Evolutionary conservation across 768 basidiomycete species (phyloP), one percentile per base, ranked within the genome.

Genomic region (Podaxis mareebaensis): DNA sequence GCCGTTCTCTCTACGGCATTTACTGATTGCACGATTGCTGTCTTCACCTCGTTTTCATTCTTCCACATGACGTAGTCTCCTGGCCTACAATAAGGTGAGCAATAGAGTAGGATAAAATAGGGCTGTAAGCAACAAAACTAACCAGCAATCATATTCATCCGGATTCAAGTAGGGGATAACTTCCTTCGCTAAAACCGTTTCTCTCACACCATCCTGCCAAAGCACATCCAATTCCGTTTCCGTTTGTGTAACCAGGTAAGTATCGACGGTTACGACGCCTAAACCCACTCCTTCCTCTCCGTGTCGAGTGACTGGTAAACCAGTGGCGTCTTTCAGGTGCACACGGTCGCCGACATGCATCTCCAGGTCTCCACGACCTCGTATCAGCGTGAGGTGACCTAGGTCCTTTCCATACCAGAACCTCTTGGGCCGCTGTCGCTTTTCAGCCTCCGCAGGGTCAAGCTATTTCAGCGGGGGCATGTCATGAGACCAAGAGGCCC

Each of bases 61-160:
- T 89, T 89, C 87, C 91, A 95, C 17, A 94, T 67, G 13, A 96
- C 90, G 73, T 93, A 88, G 70, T 98, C 94, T 17, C 95, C 95
- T 4, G 95, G 95, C 93, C 93, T 94, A 58, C 20, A 54, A 52
- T 57, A 39, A 66, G 42, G 12, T 58, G 58, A 56, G 67, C 62
- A 63, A 68, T 61, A 26, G 39, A 22, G n/a, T 54, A 44, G 15
- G 58, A 52, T 30, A 22, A 51, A 22, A n/a, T 56, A 44, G 15
- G 58, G 51, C 28, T 15, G 48, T 42, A 42, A 38, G 54, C 3
- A 3, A 54, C 5, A 39, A 36, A 42, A 74, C 88, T 69, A 67
- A 92, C 91, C 92, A 95, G 73, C 89, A 93, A 72, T 94, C 95
- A 72, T 92, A 93, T 75, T 97, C 95, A 73, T 96, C 95, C 10